Conservation (phyloP, 495 filamentous ascomycete genomes). For the Neurospora sp. region DNA sequence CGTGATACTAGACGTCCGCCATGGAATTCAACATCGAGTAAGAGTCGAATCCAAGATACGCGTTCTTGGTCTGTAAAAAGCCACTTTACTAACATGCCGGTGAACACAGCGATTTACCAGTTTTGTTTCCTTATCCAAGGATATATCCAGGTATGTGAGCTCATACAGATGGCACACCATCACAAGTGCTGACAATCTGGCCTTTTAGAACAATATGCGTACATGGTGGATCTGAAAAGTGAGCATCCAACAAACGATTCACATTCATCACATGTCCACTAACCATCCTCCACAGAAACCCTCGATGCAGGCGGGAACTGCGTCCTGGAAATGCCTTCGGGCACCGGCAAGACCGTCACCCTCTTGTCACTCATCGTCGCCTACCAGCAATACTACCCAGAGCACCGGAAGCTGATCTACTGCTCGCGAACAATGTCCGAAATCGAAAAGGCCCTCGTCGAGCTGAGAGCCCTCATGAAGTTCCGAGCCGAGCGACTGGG, state of each 20-base stretch:
- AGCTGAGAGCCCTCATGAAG: constrained; percentile 89
- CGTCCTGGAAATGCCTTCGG: constrained; percentile 99
- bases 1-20: constrained; percentile 2
- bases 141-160: constrained; percentile 70
- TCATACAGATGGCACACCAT: not conserved
- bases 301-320: constrained; percentile 92
- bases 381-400: constrained; percentile 85
- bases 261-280: not conserved
- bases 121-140: constrained; percentile 93
- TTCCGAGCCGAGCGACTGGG: constrained; percentile 82
- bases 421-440: constrained; percentile 93
- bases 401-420: constrained; percentile 93
- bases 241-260: not conserved
- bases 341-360: constrained; percentile 97
- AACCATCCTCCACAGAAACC: constrained; percentile 42
- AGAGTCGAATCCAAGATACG: not conserved
- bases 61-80: not conserved
- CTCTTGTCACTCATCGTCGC: constrained; percentile 91
- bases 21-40: constrained; percentile 96
- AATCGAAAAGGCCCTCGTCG: constrained; percentile 91
- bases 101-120: constrained; percentile 63
- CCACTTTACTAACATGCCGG: constrained; percentile 3
- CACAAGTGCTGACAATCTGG: constrained; percentile 3
- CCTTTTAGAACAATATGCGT: constrained; percentile 76
- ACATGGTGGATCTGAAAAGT: constrained; percentile 98